These are phyloP conservation scores for Ulmus americana DNA, from an alignment of 331 rosid genomes.

Conservation along the genomic window DNA sequence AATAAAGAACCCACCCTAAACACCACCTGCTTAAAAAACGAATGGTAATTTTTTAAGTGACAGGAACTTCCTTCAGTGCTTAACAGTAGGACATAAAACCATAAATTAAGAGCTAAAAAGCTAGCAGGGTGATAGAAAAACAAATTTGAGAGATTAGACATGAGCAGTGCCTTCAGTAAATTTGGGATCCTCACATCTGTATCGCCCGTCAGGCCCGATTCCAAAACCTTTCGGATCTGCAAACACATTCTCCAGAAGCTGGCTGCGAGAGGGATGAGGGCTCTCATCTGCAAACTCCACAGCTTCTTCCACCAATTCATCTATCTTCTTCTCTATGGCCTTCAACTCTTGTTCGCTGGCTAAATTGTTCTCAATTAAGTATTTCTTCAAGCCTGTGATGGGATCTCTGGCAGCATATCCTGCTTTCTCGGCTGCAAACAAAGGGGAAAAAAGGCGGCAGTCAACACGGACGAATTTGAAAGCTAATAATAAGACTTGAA, in stretches of 20 bases:
- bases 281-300: slow-evolving; percentile 88
- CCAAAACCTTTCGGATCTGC: slow-evolving; percentile 99
- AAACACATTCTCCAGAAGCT: slow-evolving; percentile 91
- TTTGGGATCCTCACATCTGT: slow-evolving; percentile 97
- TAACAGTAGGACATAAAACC: slow-evolving; percentile 22
- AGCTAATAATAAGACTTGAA: neutral
- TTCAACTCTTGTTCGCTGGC: slow-evolving; percentile 72
- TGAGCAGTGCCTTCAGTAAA: slow-evolving; percentile 97
- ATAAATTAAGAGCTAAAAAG: slow-evolving; percentile 32
- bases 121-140: slow-evolving; percentile 14
- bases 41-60: slow-evolving; percentile 24
- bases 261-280: slow-evolving; percentile 74
- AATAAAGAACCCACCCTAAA: slow-evolving; percentile 33
- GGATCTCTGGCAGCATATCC: slow-evolving; percentile 89
- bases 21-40: slow-evolving; percentile 39
- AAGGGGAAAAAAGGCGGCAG: neutral
- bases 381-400: slow-evolving; percentile 66
- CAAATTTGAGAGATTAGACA: slow-evolving; percentile 39
- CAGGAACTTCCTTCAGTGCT: slow-evolving; percentile 21
- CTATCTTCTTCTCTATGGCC: slow-evolving; percentile 71
- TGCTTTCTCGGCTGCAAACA: slow-evolving; percentile 84
- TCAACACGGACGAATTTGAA: slow-evolving; percentile 2
- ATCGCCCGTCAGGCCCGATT: slow-evolving; percentile 86
- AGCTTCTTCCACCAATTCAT: slow-evolving; percentile 65
- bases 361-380: slow-evolving; percentile 60